These are phyloP conservation scores for Cryomyces minteri DNA, from an alignment of 495 filamentous ascomycete genomes.

Conservation along the genomic window DNA sequence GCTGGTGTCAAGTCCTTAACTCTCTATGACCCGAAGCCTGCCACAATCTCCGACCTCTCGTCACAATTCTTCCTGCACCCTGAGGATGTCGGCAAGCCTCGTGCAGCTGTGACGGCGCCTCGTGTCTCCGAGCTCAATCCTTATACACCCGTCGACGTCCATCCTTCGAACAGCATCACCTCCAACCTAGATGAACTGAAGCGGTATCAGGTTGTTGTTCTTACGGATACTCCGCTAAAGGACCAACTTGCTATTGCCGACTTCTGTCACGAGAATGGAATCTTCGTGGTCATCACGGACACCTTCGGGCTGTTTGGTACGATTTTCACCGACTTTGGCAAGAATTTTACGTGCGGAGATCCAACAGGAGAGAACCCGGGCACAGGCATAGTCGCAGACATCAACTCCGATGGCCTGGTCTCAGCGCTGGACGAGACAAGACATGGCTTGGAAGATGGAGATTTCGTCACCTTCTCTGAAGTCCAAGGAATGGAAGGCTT, in stretches of 20 bases:
- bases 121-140: conserved; percentile 89
- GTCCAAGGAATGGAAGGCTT: conserved; percentile 82
- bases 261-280: conserved; percentile 82
- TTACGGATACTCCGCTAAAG: conserved; percentile 65
- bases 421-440: conserved; percentile 90
- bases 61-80: conserved; percentile 89
- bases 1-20: conserved; percentile 86
- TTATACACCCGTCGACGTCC: conserved; percentile 75
- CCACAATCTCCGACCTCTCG: conserved; percentile 69
- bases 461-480: conserved; percentile 89
- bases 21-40: conserved; percentile 67
- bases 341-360: conserved; percentile 79
- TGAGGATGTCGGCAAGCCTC: conserved; percentile 80
- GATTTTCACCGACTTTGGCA: conserved; percentile 94
- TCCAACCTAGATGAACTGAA: conserved; percentile 59
- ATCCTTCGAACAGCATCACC: conserved; percentile 42
- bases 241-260: conserved; percentile 71
- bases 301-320: conserved; percentile 88
- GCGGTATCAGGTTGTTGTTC: conserved; percentile 78
- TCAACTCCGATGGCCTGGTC: conserved; percentile 76
- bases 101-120: conserved; percentile 71
- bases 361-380: conserved; percentile 75
- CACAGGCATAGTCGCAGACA: conserved; percentile 79
- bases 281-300: conserved; percentile 72
- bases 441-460: conserved; percentile 90